Evolutionary conservation across 768 basidiomycete species (phyloP).

Genomic region (Dentipellis sp.): DNA sequence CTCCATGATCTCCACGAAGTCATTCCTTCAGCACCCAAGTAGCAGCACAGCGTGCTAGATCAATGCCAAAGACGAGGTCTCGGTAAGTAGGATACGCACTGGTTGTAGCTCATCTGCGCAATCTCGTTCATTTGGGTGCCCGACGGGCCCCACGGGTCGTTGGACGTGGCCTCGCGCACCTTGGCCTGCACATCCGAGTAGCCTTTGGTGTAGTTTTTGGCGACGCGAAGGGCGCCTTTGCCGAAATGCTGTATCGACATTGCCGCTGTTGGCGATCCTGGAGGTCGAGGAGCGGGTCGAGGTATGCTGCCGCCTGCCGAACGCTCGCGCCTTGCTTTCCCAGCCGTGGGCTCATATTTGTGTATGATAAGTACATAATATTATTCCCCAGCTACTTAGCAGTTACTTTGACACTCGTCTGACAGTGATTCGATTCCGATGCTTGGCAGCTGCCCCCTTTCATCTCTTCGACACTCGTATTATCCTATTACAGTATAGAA

Average conservation of each 20-base stretch:
- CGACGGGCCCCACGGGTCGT: constrained; percentile 96
- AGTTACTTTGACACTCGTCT: no score
- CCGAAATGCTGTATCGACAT: constrained; percentile 72
- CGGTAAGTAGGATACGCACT: constrained; percentile 42
- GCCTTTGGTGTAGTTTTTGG: constrained; percentile 93
- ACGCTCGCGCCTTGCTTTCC: background rate
- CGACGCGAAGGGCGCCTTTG: constrained; percentile 77
- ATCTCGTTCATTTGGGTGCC: constrained; percentile 99
- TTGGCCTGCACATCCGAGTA: constrained; percentile 96
- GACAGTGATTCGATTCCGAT: no score
- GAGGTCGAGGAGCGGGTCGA: background rate
- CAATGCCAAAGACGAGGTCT: no score
- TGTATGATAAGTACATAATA: no score
- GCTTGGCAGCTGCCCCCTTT: no score
- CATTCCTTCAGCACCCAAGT: constrained; percentile 40
- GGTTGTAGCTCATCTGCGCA: constrained; percentile 93
- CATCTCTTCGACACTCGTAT: no score
- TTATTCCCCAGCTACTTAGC: no score
- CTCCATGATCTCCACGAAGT: constrained; percentile 99
- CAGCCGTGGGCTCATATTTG: no score
- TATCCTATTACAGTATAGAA: no score
- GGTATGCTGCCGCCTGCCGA: background rate
- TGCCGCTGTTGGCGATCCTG: background rate
- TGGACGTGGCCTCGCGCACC: constrained; percentile 92
- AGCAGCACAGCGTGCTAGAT: background rate